Base-by-base conservation (phyloP, 257 asterid genomes). In the Anisodus acutangulus region DNA sequence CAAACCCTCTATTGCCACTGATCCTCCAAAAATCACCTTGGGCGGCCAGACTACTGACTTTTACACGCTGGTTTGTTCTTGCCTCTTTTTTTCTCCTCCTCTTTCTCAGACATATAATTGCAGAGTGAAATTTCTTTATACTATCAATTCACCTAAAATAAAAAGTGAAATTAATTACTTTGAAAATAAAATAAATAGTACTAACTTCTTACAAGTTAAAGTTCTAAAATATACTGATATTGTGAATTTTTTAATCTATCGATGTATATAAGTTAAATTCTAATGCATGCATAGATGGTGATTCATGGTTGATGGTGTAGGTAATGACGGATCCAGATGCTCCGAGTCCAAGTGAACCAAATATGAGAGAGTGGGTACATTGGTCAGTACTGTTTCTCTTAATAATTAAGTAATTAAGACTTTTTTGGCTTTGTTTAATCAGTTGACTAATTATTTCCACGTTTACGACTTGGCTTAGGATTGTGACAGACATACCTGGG, bases 301-400 rank as follows among this genome's bases (percentile, higher is more conserved):
- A 55, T 31, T 31, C 35, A 31, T 31, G 35, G 1, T 82, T 51
- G 53, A 8, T 15, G 5, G 3, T 68, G 66, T 19, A 92, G 95
- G 95, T 93, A 64, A 92, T 93, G 97, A 89, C 91, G 0, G 98
- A 93, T 79, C 98, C 98, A 6, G 97, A 93, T 89, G 95, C 97
- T 64, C 97, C 98, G 1, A 93, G 97, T 82, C 98, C 98, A 1
- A 93, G 98, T 35, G 97, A 93, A 63, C 98, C 98, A 43, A 85
- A n/a, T 84, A 76, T 88, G 91, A 85, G 94, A 47, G 98, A 93
- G 83, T 92, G 87, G 92, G 87, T 89, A 53, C 95, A 92, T 43
- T 93, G 98, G 97, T 92, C 9, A 86, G 88, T 26, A 19, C 57
- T 53, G 8, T 4, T 6, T 39, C 8, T 41, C 35, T 31, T 31